Evolutionary conservation across 2,329 filamentous ascomycete species (phyloP), one percentile per base, ranked within the genome.

Genomic region (Arachnomyces sp.): DNA sequence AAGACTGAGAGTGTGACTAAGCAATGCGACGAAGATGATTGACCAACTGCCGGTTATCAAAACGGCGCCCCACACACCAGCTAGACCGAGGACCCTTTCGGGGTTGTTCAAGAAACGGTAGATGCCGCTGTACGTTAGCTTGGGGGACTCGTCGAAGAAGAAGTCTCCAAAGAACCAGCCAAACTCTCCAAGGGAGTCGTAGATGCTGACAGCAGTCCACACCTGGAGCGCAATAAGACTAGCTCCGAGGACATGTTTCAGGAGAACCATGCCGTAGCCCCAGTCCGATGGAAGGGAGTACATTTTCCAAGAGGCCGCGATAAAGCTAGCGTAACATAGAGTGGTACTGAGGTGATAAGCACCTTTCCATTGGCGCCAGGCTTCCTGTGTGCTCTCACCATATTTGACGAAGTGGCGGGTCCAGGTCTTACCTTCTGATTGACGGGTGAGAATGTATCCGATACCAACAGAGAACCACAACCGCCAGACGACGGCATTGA

Each of bases 151-250:
- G 46, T 95, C 87, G 59, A 92, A 95, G 73, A 98, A 96, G 71
- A 96, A 98, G 60, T 98, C 92, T 13, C 92, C 92, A 57, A 89
- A 96, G 71, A 96, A 96, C 90, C 90, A 98, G 53, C 92, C 92
- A 55, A 96, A 98, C 57, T 98, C 92, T 42, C 92, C 92, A 0
- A 98, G 78, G 2, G 87, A 93, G 37, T 95, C 88, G 61, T 96
- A 94, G 51, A 96, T 89, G 61, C 88, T 95, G 49, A 85, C 72
- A 2, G 87, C 83, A 1, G 89, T 95, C 92, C 92, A 98, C 13
- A 93, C 65, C 56, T 98, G 92, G 37, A 98, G 74, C 8, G 84
- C 80, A 44, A 96, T 80, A 48, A 96, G 71, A 38, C 84, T 78
- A 36, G 76, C 72, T 32, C 92, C 92, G 28, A 96, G 59, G 17